Conservation (phyloP, 2,329 filamentous ascomycete species). For the Diplocarpon mali region DNA sequence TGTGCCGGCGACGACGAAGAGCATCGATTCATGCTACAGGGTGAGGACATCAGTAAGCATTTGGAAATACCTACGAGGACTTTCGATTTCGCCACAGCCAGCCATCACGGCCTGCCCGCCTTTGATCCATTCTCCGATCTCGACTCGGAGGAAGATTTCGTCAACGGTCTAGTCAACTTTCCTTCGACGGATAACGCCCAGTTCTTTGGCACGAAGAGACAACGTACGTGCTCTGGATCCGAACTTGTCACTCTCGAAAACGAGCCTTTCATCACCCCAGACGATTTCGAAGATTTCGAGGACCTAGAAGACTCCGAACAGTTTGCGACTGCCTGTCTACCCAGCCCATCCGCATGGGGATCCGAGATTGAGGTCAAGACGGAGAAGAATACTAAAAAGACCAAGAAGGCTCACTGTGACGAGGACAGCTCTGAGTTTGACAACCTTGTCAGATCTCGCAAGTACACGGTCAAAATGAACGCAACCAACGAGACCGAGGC, state of each 20-base stretch:
- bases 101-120: constrained; percentile 50
- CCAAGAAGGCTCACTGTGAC: constrained; percentile 33
- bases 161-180: constrained; percentile 62
- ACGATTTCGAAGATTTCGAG: constrained; percentile 66
- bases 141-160: constrained; percentile 83
- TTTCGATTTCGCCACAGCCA: constrained; percentile 40
- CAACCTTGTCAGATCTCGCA: constrained; percentile 26
- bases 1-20: constrained; percentile 54
- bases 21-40: constrained; percentile 35
- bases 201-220: constrained; percentile 55
- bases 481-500: constrained; percentile 20
- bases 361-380: constrained; percentile 37
- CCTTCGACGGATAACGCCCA: constrained; percentile 45
- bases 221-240: constrained; percentile 55
- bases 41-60: constrained; percentile 39
- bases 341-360: constrained; percentile 49
- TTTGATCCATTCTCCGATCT: constrained; percentile 85
- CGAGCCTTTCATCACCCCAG: constrained; percentile 65
- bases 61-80: constrained; percentile 32
- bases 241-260: constrained; percentile 59
- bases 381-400: constrained; percentile 47
- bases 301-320: constrained; percentile 59
- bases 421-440: constrained; percentile 28
- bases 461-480: constrained; percentile 28
- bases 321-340: constrained; percentile 49